These are phyloP conservation scores for Pichia cabralensis DNA, from an alignment of 805 yeast species.

Conservation along the genomic window DNA sequence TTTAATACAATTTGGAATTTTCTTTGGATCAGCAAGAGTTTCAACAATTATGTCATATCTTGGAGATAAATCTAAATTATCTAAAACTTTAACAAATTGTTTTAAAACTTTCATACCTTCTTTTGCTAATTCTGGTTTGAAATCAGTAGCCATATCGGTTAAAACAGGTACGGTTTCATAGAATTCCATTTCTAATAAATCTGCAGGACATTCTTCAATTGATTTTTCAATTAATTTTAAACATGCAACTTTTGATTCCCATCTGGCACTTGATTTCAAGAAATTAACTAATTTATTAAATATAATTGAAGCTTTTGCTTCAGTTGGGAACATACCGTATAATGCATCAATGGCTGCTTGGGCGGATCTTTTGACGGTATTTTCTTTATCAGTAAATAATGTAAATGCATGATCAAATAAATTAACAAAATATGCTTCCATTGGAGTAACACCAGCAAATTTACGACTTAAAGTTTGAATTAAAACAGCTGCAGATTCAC, in stretches of 20 bases:
- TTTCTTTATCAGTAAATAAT: conserved; percentile 77
- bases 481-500: conserved; percentile 68
- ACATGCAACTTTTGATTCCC: conserved; percentile 85
- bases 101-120: conserved; percentile 67
- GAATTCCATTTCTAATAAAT: conserved; percentile 74
- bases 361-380: conserved; percentile 78
- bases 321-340: conserved; percentile 61
- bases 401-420: conserved; percentile 60
- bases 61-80: conserved; percentile 84
- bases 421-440: conserved; percentile 62
- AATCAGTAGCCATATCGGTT: conserved; percentile 86
- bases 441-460: conserved; percentile 59
- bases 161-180: conserved; percentile 71
- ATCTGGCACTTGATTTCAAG: conserved; percentile 76
- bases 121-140: conserved; percentile 90
- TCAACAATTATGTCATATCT: conserved; percentile 77
- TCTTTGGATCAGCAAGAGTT: conserved; percentile 82
- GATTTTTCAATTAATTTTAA: conserved; percentile 64
- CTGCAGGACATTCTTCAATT: conserved; percentile 72
- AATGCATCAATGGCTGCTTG: conserved; percentile 65
- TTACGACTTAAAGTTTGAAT: conserved; percentile 44
- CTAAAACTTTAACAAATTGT: conserved; percentile 70
- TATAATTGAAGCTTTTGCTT: conserved; percentile 66
- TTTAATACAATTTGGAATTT: conserved; percentile 83
- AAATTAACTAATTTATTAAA: conserved; percentile 52